Conservation (phyloP, 2,329 filamentous ascomycete genomes). For the Cladosporium sphaerospermum region DNA sequence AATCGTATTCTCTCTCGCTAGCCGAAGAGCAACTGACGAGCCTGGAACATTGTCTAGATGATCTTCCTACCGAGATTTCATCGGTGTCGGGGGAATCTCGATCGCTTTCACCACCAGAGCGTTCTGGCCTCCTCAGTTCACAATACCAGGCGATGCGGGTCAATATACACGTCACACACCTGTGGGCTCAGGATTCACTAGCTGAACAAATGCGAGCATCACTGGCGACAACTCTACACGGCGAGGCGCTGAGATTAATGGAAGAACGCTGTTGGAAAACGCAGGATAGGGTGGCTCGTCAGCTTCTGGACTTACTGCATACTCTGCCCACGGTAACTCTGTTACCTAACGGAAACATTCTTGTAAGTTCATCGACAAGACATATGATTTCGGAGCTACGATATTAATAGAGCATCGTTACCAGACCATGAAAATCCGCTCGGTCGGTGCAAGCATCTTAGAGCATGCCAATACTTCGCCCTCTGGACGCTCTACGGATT, state of each 20-base stretch:
- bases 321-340: neutral
- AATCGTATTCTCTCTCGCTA: too few relatives aligned
- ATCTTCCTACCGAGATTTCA: neutral
- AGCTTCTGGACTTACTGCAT: neutral
- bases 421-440: neutral
- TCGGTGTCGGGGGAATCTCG: too few relatives aligned
- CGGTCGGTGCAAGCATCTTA: neutral
- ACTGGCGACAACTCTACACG: too few relatives aligned
- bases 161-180: neutral
- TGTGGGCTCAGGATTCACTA: neutral
- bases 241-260: neutral
- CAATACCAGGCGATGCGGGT: neutral
- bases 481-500: neutral
- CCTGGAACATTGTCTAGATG: neutral
- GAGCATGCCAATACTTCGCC: neutral
- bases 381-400: neutral
- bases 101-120: too few relatives aligned
- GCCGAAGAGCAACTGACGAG: neutral
- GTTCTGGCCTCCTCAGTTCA: neutral
- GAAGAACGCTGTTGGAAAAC: neutral
- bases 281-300: neutral
- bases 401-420: too few relatives aligned
- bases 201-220: neutral
- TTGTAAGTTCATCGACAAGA: neutral
- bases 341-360: neutral